These are phyloP conservation scores for Heliophila coronopifolia DNA, from an alignment of 441 rosid genomes.

Conservation along the genomic window DNA sequence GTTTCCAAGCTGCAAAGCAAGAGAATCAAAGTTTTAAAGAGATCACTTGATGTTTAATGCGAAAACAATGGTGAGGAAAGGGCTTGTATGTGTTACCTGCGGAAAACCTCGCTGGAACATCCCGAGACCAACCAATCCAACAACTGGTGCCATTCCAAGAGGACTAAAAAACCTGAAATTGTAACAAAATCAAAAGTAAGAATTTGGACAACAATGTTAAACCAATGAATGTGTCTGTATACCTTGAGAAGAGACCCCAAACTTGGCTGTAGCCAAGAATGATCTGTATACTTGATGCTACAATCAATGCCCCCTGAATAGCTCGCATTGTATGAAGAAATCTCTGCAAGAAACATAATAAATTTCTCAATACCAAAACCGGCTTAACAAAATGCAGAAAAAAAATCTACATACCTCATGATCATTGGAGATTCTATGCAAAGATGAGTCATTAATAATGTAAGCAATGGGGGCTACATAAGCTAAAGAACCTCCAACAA, in stretches of 20 bases:
- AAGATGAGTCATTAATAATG: conserved; percentile 52
- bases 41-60: neutral
- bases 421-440: conserved; percentile 42
- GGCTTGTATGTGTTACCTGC: conserved; percentile 26
- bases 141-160: conserved; percentile 70
- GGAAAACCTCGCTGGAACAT: conserved; percentile 69
- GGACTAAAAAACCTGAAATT: conserved; percentile 56
- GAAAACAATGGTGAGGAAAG: neutral
- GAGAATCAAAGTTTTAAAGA: conserved; percentile 1
- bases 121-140: conserved; percentile 67
- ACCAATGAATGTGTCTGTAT: neutral
- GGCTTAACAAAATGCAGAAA: too few relatives aligned
- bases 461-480: conserved; percentile 49
- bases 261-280: conserved; percentile 59
- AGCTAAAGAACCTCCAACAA: conserved; percentile 82
- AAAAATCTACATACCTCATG: too few relatives aligned
- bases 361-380: too few relatives aligned
- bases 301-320: conserved; percentile 79
- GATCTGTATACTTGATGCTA: conserved; percentile 74
- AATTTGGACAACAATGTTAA: neutral
- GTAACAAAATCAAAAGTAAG: neutral
- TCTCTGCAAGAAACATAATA: conserved; percentile 54
- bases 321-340: conserved; percentile 68
- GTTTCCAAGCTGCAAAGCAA: conserved; percentile 60
- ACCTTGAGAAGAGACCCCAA: conserved; percentile 80